phyloP scores from a whole-genome alignment of 2,329 filamentous ascomycete genomes.

The Sclerotinia spermophila region DNA sequence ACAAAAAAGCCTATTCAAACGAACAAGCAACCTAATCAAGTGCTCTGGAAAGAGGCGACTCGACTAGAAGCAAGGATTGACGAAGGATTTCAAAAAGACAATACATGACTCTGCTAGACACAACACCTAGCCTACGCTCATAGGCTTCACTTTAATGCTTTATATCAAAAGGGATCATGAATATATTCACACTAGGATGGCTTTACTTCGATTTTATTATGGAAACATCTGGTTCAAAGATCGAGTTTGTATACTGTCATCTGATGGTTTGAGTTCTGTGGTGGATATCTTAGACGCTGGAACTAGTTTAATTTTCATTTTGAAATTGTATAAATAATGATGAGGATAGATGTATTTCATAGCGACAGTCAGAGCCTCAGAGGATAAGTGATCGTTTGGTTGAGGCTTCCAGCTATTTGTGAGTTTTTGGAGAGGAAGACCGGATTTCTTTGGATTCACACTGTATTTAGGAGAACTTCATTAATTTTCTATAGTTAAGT shows the following conservation, averaged over 20 bases:
- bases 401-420: background rate
- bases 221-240: background rate
- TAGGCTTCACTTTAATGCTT: accelerated
- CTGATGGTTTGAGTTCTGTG: background rate
- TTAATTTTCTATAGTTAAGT: background rate
- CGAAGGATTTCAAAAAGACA: background rate
- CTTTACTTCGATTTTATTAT: background rate
- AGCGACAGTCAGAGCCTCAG: background rate
- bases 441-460: background rate
- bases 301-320: background rate
- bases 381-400: background rate
- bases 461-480: background rate
- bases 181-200: background rate
- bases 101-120: background rate
- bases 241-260: background rate
- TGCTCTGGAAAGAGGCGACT: background rate
- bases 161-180: background rate
- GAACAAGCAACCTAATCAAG: background rate
- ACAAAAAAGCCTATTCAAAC: background rate
- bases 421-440: background rate
- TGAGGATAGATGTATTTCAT: background rate
- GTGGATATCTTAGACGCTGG: background rate
- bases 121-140: too few species aligned
- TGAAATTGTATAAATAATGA: background rate
- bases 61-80: background rate